Base-by-base conservation (phyloP, 495 filamentous ascomycete genomes). In the Saxispiralis lemnorum region DNA sequence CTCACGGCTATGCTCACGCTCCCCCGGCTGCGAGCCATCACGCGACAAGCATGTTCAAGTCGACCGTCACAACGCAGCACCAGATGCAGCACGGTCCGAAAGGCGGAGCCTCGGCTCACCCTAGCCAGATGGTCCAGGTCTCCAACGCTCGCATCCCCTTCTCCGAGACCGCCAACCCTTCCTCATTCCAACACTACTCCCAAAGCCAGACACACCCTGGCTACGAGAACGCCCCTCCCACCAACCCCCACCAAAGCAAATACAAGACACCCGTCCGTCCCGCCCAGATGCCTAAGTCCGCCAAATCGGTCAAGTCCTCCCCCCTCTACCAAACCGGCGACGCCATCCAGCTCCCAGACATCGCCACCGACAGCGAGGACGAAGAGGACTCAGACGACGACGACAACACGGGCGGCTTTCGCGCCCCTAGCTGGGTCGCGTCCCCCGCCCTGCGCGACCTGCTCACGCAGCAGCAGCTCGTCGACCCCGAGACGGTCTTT, bases 91-190 rank as follows among this genome's bases (percentile, higher is more conserved):
- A 75, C 19, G 61, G 66, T 17, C 41, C 16, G 41, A 78, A 83
- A 54, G 63, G 74, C 6, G 66, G 64, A 39, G 76, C 81, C 53
- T 62, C 75, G 7, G 66, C 62, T 13, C 75, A 83, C 41, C 75
- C 78, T 0, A 64, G 80, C 43, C 82, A 88, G 51, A 83, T 85
- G 71, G 70, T 76, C 35, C 83, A 88, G 55, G 73, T 83, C 43
- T 76, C 83, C 7, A 93, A 78, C 58, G 80, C 75, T n/a, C 78
- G 82, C 38, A 94, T 96, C 45, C 78, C 81, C 9, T 95, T 96
- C 56, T 85, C 83, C 12, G 71, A 83, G 28, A 49, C 53, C n/a
- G 39, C 53, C 16, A 61, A 63, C 31, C 55, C 59, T 7, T 19
- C 28, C 14, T 4, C n/a, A 4, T 35, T 12, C 13, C 44, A 35